Base-by-base conservation (phyloP, 352 stramenopile genomes). In the Pythium aristosporum region DNA sequence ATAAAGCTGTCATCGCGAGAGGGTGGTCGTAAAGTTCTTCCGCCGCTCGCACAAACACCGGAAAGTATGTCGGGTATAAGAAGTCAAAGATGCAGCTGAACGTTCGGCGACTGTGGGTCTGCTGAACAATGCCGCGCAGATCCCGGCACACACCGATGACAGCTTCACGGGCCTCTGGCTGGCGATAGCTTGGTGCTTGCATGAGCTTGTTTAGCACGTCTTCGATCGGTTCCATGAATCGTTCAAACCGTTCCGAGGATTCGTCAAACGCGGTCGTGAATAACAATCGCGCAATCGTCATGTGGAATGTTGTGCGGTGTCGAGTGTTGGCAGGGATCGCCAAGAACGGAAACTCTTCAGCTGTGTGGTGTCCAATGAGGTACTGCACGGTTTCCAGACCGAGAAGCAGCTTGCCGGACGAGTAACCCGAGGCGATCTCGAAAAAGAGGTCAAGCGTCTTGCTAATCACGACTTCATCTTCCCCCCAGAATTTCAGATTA, bases 401-500 rank as follows among this genome's bases (percentile, higher is more conserved):
- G 36, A 99, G 79, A 10, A 99, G 79, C n/a, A 99, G 80, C 77
- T 99, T 99, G 15, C 92, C 97, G 37, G 87, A 97, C 52, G 89
- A 98, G 72, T 99, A 99, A 12, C 96, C 96, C 21, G 92, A 96
- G 15, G 96, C 93, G 73, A 99, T 98, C 72, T 99, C 97, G 47
- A 98, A 96, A 56, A 99, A 97, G 1, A 99, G 82, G 57, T 96
- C 86, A 30, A 99, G 78, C 15, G 97, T 99, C 67, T 98, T 97
- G 68, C 79, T 89, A 68, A 99, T 92, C 63, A 99, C 90, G 52
- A 99, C 91, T 67, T 98, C 81, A 23, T 98, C 87, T 57, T 98
- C 89, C 21, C 94, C 94, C 96, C 96, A 99, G 68, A 98, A 99
- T 80, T 99, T 99, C 25, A 99, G 84, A 75, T 99, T 99, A 73